Evolutionary conservation across 2,329 filamentous ascomycete species (phyloP), one percentile per base, ranked within the genome.

Genomic region (Arthroderma uncinatum): DNA sequence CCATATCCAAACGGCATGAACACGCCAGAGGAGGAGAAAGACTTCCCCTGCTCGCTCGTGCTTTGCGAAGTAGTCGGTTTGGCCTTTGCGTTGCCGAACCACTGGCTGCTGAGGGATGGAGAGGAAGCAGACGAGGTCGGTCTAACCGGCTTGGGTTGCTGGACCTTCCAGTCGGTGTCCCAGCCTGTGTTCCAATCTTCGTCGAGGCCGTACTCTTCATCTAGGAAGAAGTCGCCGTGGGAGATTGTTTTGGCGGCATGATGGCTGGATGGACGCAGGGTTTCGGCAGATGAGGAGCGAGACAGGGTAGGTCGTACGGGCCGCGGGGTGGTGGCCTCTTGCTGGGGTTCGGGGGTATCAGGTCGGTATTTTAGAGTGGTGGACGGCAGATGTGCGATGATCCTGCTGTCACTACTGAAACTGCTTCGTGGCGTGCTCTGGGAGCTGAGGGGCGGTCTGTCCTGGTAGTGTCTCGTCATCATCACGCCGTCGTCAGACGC

Each of bases 301-400:
- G 39, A 57, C 8, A 58, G 53, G 16, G 48, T 16, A 50, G 47
- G 47, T 50, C 47, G 47, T 50, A 50, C 47, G 25, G 47, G 47
- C 25, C 47, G 47, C 47, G 47, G 47, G 47, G 44, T 54, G 37
- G 19, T 21, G n/a, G 14, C 19, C 25, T 60, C 55, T 14, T 40
- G 36, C 25, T 56, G 56, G 5, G 53, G 55, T 25, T 58, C 56
- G 54, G 64, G 63, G 53, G 54, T 48, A 53, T 61, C 61, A 8
- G 53, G 54, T 28, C 54, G 55, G 64, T 88, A 92, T 66, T 96
- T 96, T 52, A 93, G 77, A 0, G 87, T 95, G 1, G 91, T 95
- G 0, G 89, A 87, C 2, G 89, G 90, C 7, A 95, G 76, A 72
- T 87, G 93, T 6, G 89, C 89, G 65, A 95, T 95, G 1, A 85